phyloP scores from a whole-genome alignment of 2,329 filamentous ascomycete genomes.

The Neoarthrinium moseri region DNA sequence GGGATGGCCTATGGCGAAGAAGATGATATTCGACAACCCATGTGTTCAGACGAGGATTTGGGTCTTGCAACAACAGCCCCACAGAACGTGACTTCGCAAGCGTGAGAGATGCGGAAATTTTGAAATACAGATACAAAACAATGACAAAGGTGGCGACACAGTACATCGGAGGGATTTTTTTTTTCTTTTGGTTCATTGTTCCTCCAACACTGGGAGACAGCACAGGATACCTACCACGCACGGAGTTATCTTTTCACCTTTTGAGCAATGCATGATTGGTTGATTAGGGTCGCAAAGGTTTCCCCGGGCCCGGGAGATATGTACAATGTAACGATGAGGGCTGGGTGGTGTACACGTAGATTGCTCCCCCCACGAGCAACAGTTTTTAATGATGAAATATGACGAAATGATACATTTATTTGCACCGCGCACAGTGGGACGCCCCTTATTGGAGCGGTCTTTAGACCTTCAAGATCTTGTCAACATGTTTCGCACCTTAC shows the following conservation, averaged over 20 bases:
- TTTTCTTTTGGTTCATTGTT: not conserved
- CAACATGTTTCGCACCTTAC: too few species aligned
- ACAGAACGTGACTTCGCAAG: conserved; percentile 18
- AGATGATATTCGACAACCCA: conserved; percentile 15
- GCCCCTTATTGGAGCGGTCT: too few species aligned
- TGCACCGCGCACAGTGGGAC: too few species aligned
- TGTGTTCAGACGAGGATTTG: conserved; percentile 21
- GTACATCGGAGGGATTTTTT: not conserved
- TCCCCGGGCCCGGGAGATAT: too few species aligned
- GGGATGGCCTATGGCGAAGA: conserved; percentile 16
- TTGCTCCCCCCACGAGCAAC: too few species aligned
- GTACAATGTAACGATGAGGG: too few species aligned
- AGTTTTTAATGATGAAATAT: not conserved
- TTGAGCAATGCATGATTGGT: not conserved
- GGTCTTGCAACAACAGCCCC: conserved; percentile 12
- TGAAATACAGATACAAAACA: conserved; percentile 1
- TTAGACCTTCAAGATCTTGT: too few species aligned
- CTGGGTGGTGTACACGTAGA: too few species aligned
- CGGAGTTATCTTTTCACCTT: too few species aligned
- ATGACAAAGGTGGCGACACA: conserved; percentile 3
- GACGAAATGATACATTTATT: not conserved
- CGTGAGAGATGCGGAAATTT: conserved; percentile 9
- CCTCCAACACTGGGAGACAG: not conserved
- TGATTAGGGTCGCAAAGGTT: not conserved
- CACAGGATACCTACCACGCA: not conserved